Percentiles rank a stretch among this genome's conserved stretches.
Conservation (phyloP, 352 stramenopile species). For the Pythium folliculosum region DNA sequence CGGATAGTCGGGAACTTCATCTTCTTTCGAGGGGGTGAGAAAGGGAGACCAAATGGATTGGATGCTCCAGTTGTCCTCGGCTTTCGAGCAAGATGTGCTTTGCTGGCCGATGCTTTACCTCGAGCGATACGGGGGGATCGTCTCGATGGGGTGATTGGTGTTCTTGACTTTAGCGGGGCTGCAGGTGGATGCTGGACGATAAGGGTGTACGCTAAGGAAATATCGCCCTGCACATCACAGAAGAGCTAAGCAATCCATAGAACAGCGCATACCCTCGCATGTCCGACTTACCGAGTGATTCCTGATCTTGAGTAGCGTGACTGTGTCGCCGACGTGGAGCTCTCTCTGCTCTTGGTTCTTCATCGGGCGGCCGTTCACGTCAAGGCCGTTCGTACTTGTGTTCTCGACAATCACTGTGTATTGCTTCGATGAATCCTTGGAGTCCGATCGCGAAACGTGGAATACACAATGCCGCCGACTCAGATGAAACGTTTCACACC, state of each 20-base stretch:
- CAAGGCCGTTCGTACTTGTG: conserved; percentile 71
- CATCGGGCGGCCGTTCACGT: conserved; percentile 56
- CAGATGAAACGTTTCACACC: conserved; percentile 50
- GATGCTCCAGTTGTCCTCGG: neutral
- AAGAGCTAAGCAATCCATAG: conserved; percentile 2
- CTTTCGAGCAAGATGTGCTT: conserved; percentile 14
- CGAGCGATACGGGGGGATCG: conserved; percentile 19
- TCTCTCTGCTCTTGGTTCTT: conserved; percentile 46
- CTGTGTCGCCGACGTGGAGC: conserved; percentile 54
- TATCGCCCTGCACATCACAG: conserved; percentile 39
- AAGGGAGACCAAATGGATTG: conserved; percentile 16
- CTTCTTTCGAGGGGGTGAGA: conserved; percentile 20
- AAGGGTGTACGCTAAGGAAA: conserved; percentile 28
- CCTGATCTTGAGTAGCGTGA: conserved; percentile 60
- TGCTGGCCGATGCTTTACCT: conserved; percentile 3
- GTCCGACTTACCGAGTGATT: conserved; percentile 47
- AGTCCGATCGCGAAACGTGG: conserved; percentile 43
- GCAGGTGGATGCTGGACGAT: neutral
- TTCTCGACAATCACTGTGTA: conserved; percentile 64
- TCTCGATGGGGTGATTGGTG: conserved; percentile 1
- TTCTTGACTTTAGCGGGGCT: neutral
- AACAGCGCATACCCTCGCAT: neutral
- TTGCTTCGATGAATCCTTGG: conserved; percentile 30
- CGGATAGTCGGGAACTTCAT: conserved; percentile 23
- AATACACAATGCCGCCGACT: conserved; percentile 69